Evolutionary conservation across 1,284 basidiomycete genomes (phyloP), one percentile per base, ranked within the genome.

Genomic region (Malassezia obtusa): DNA sequence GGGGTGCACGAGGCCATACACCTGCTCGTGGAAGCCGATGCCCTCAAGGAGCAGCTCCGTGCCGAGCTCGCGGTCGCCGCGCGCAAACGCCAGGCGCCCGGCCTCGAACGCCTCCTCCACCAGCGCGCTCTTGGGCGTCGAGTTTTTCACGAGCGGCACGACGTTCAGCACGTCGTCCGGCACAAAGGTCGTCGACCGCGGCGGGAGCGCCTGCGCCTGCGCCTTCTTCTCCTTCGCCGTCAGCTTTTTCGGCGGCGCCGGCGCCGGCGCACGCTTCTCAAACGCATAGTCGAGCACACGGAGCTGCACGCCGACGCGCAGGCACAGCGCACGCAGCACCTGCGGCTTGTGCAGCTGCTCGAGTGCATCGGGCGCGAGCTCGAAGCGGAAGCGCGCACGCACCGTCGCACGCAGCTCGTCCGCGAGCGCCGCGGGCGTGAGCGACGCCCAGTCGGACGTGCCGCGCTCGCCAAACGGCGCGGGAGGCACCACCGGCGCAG

Each of bases 1-100:
- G 26, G 79, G 78, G 69, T 81, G 80, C 21, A 81, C 76, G 19
- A 79, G 72, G 3, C 79, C 79, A 67, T 79, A 80, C 43, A 81
- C 77, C 60, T 78, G 77, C 74, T 81, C 80, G 74, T 78, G 80
- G 54, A 79, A 75, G 62, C 77, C 76, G 52, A 81, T 74, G 36
- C 77, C 79, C 58, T 81, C 80, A 40, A 78, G 75, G 68, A 80
- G 74, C 59, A 80, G 74, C 57, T 80, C 79, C 38, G 79, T 73
- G 22, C 80, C 80, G 51, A 78, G 67, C 46, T 78, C 75, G 21
- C 69, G 62, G 35, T 73, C 71, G 28, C 79, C 79, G 21, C 77
- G 77, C 62, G 75, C 74, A 64, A 81, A 76, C 40, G 77, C 77
- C 46, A 75, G 73, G 41, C 77, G 74, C 26, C 79, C 80, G 30